These are phyloP conservation scores for Talaromyces marneffei DNA, from an alignment of 2,329 filamentous ascomycete species.

Conservation along the genomic window DNA sequence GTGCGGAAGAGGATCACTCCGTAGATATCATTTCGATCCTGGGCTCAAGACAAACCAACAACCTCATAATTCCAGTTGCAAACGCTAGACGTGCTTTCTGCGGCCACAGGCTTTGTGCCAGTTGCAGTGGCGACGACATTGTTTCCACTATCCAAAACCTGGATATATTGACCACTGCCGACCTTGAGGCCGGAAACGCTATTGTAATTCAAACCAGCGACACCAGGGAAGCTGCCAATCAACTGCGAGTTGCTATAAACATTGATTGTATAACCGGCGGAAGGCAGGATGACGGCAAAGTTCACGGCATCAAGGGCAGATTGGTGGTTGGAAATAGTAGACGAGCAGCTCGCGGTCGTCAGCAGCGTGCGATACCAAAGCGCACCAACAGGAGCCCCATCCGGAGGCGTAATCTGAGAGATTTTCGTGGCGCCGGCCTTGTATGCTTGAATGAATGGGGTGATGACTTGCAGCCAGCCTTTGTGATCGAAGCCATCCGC, in stretches of 20 bases:
- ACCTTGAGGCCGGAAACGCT: conserved; percentile 2
- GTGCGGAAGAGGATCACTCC: no score
- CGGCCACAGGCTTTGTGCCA: conserved; percentile 3
- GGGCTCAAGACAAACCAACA: conserved; percentile 1
- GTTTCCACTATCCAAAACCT: background rate
- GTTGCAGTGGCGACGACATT: background rate
- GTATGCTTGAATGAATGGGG: conserved; percentile 5
- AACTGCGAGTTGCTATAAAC: conserved; percentile 2
- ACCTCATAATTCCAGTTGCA: conserved; percentile 12
- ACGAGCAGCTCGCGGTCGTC: conserved; percentile 5
- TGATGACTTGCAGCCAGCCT: conserved; percentile 4
- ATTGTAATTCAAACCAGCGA: conserved; percentile 1
- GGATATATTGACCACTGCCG: background rate
- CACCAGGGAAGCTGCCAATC: conserved; percentile 4
- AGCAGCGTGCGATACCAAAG: conserved; percentile 11
- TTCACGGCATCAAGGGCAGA: conserved; percentile 4
- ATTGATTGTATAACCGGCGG: conserved; percentile 4
- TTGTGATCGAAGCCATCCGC: conserved; percentile 10
- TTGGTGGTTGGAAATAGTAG: conserved; percentile 3
- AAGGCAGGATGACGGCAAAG: conserved; percentile 7
- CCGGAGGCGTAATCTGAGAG: background rate
- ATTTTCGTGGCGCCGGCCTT: conserved; percentile 1
- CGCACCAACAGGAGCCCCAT: background rate
- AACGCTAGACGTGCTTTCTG: conserved; percentile 1
- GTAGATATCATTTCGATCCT: background rate